A percentile compares a stretch with the other conserved stretches of the same genome.
Conservation (phyloP, 2,329 filamentous ascomycete genomes). For the Trichophyton mentagrophytes region DNA sequence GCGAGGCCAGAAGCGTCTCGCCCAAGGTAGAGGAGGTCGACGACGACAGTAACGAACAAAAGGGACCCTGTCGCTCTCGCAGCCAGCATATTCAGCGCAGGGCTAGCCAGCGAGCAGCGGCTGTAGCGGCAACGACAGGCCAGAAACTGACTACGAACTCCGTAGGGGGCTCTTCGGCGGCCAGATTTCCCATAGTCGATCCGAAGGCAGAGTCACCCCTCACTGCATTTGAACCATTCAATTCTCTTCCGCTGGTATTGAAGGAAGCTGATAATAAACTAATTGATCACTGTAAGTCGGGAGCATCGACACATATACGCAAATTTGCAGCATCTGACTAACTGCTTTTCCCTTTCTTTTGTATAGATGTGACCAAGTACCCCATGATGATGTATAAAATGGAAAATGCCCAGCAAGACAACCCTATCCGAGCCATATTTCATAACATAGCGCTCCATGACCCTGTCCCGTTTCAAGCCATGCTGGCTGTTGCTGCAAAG, state of each 20-base stretch:
- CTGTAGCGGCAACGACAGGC: neutral
- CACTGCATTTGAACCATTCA: slow-evolving; percentile 17
- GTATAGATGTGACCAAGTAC: slow-evolving; percentile 22
- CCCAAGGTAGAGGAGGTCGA: slow-evolving; percentile 10
- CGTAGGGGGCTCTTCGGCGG: neutral
- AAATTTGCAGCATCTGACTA: neutral
- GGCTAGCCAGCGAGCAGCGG: neutral
- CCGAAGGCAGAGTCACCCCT: neutral
- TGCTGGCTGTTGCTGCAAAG: slow-evolving; percentile 24
- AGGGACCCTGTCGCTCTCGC: neutral
- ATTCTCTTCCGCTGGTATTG: slow-evolving; percentile 19
- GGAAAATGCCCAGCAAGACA: slow-evolving; percentile 17
- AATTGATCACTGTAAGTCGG: slow-evolving; percentile 23
- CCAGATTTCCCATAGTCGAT: neutral
- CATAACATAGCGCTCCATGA: slow-evolving; percentile 21
- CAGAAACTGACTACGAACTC: neutral
- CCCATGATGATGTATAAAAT: slow-evolving; percentile 28
- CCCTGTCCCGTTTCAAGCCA: slow-evolving; percentile 22
- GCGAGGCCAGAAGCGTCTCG: neutral
- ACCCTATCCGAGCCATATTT: slow-evolving; percentile 23
- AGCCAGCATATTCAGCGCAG: neutral
- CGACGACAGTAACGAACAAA: slow-evolving; percentile 5
- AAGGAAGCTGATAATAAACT: slow-evolving; percentile 19
- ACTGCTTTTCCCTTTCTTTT: neutral
- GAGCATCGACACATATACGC: neutral